Evolutionary conservation across 306 rosid species (phyloP).

Genomic region (Trifolium dubium): DNA sequence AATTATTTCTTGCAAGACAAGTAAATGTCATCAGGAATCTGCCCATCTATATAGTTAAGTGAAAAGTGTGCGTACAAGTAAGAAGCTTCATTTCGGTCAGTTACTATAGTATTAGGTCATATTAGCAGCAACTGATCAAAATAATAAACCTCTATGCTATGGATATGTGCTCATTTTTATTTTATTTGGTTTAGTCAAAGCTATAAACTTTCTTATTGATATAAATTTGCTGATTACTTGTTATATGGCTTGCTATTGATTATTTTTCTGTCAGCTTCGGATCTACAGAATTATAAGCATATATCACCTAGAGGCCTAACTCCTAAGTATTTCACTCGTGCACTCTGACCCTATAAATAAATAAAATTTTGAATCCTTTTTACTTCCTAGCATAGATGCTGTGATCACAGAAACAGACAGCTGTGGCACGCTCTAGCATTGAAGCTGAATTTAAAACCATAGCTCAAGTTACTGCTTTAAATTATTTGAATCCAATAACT

Average conservation of each 20-base stretch:
- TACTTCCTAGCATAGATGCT: constrained; percentile 4
- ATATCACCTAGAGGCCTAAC: background rate
- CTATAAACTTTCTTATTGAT: constrained; percentile 1
- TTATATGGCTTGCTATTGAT: constrained; percentile 19
- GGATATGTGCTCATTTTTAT: constrained; percentile 15
- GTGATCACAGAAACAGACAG: background rate
- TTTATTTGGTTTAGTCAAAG: constrained; percentile 27
- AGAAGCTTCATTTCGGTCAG: constrained; percentile 31
- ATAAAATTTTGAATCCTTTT: background rate
- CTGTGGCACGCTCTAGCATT: background rate
- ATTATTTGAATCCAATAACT: background rate
- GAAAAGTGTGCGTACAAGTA: background rate
- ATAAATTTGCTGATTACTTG: constrained; percentile 7
- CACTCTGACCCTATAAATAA: constrained; percentile 2
- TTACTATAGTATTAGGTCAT: constrained; percentile 36
- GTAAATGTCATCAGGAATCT: constrained; percentile 38
- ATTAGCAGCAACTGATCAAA: constrained; percentile 32
- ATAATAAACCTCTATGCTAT: constrained; percentile 24
- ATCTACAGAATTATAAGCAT: constrained; percentile 3
- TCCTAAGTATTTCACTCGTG: background rate
- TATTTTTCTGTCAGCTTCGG: background rate
- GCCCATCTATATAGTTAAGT: constrained; percentile 4
- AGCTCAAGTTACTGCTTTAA: background rate
- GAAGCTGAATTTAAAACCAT: background rate
- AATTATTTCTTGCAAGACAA: constrained; percentile 30